Percentiles rank a stretch among this genome's conserved stretches.
Evolutionary conservation across 352 stramenopile species (phyloP).

Genomic region (Phytophthora syringae): DNA sequence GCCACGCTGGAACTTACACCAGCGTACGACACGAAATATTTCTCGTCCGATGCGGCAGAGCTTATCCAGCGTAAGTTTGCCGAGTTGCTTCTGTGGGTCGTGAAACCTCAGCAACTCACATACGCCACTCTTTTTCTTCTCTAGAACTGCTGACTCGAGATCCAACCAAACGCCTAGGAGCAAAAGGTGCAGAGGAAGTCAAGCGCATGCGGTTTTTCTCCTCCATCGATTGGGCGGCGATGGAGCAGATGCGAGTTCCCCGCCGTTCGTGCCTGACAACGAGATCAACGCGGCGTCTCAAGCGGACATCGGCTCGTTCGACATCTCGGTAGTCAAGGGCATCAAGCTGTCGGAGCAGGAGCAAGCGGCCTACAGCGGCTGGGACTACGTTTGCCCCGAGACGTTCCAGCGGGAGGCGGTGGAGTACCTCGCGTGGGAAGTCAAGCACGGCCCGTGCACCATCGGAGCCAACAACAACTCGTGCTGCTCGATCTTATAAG

Average conservation of each 20-base stretch:
- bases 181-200: slow-evolving; percentile 74
- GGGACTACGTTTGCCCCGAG: slow-evolving; percentile 78
- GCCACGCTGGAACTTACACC: slow-evolving; percentile 79
- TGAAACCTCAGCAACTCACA: slow-evolving; percentile 9
- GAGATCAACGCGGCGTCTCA: slow-evolving; percentile 89
- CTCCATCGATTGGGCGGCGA: slow-evolving; percentile 71
- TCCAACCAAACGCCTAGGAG: slow-evolving; percentile 70
- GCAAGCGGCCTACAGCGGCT: slow-evolving; percentile 69
- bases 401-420: slow-evolving; percentile 85
- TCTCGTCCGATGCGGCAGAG: slow-evolving; percentile 75
- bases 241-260: slow-evolving; percentile 72
- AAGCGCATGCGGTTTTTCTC: slow-evolving; percentile 86
- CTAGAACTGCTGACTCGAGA: slow-evolving; percentile 80
- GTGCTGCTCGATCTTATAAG: slow-evolving; percentile 68
- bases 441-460: slow-evolving; percentile 79
- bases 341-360: slow-evolving; percentile 78
- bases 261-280: slow-evolving; percentile 82
- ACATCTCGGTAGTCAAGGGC: slow-evolving; percentile 72
- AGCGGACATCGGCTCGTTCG: slow-evolving; percentile 82
- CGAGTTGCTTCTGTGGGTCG: not conserved
- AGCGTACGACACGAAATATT: slow-evolving; percentile 83
- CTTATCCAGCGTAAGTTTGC: slow-evolving; percentile 73
- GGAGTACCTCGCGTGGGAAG: slow-evolving; percentile 85
- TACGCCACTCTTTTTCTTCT: not conserved
- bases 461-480: slow-evolving; percentile 63